Conservation (phyloP, 768 basidiomycete species). For the Macrolepiota albuminosa region DNA sequence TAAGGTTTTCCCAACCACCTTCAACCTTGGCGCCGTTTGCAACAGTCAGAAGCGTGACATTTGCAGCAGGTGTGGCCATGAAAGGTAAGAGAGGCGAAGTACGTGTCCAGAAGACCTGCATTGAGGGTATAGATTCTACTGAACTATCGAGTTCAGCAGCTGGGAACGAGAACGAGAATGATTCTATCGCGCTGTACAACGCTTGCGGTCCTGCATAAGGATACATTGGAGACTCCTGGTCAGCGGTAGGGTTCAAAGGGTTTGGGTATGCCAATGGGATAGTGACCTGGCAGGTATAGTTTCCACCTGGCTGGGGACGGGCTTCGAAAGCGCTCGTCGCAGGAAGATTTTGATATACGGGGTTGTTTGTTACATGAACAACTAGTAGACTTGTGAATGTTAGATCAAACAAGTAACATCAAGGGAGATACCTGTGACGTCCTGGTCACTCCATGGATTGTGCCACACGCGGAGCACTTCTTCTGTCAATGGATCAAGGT, state of each 20-base stretch:
- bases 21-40: conserved; percentile 13
- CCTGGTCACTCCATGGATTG: conserved; percentile 16
- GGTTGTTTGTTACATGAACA: conserved; percentile 19
- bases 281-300: conserved; percentile 11
- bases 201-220: conserved; percentile 13
- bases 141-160: conserved; percentile 5
- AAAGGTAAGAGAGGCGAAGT: conserved; percentile 13
- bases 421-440: conserved; percentile 12
- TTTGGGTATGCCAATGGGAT: conserved; percentile 19
- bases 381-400: neutral
- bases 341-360: conserved; percentile 17
- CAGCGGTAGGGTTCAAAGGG: conserved; percentile 12
- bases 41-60: conserved; percentile 8
- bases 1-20: conserved; percentile 9
- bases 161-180: conserved; percentile 18
- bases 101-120: conserved; percentile 15
- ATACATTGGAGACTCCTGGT: conserved; percentile 9
- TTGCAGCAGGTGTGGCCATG: conserved; percentile 12
- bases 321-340: conserved; percentile 7
- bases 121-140: conserved; percentile 8
- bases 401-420: neutral
- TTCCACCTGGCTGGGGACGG: conserved; percentile 13
- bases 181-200: conserved; percentile 17
- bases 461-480: conserved; percentile 17
- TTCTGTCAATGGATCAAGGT: conserved; percentile 17